Evolutionary conservation across 2,329 filamentous ascomycete genomes (phyloP).

Genomic region (Orbilia quercus): DNA sequence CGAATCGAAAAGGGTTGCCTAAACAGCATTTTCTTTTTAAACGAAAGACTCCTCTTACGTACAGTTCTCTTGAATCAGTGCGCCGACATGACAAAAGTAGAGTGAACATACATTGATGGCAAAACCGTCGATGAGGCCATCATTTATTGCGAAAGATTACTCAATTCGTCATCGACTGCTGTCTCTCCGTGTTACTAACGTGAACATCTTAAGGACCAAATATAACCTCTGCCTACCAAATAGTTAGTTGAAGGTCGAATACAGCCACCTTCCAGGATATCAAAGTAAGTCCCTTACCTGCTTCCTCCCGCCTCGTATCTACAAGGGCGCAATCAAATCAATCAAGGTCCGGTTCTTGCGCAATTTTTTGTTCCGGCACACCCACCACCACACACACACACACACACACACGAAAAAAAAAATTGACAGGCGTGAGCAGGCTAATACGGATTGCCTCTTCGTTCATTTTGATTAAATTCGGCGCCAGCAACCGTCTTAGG

Average conservation of each 20-base stretch:
- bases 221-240: too few relatives aligned
- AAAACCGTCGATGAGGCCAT: conserved; percentile 13
- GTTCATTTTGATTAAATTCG: background rate
- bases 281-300: conserved; percentile 9
- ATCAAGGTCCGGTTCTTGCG: conserved; percentile 33
- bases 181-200: background rate
- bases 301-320: conserved; percentile 39
- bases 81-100: conserved; percentile 30
- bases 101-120: background rate
- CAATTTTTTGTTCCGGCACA: conserved; percentile 48
- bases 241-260: too few relatives aligned
- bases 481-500: conserved; percentile 8
- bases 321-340: conserved; percentile 1
- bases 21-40: conserved; percentile 5
- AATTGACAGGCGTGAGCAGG: conserved; percentile 53
- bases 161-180: conserved; percentile 6
- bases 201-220: background rate
- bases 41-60: too few relatives aligned
- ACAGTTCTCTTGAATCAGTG: background rate
- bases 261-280: background rate
- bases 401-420: too few relatives aligned
- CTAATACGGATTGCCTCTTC: conserved; percentile 43
- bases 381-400: background rate
- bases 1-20: conserved; percentile 27
- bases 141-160: background rate